A percentile compares a stretch with the other conserved stretches of the same genome.
Conservation (phyloP, 148 eudicot genomes). For the Drosera capensis region DNA sequence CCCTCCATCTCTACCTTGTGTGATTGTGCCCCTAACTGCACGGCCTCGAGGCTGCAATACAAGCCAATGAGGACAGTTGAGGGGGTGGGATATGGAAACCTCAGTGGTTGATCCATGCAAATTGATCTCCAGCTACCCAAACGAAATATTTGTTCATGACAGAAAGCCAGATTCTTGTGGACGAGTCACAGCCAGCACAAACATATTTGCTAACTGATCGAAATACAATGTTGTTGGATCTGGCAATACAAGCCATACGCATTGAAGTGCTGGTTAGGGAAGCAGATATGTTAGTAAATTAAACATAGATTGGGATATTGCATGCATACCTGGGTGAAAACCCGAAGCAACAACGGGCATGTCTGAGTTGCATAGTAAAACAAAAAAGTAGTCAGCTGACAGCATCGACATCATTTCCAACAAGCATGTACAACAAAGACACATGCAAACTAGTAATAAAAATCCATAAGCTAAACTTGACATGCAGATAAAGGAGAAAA, state of each 20-base stretch:
- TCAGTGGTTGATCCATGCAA: not conserved
- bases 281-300: not conserved
- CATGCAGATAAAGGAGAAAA: too few species aligned
- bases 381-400: not conserved
- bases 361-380: slow-evolving; percentile 16
- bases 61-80: too few species aligned
- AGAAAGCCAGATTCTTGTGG: not conserved
- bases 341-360: slow-evolving; percentile 33
- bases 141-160: not conserved
- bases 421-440: too few species aligned
- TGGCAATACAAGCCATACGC: too few species aligned
- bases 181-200: too few species aligned
- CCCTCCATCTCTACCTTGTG: too few species aligned
- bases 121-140: not conserved
- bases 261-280: not conserved
- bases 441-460: too few species aligned
- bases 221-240: not conserved
- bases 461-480: too few species aligned
- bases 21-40: too few species aligned
- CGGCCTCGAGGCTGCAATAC: too few species aligned
- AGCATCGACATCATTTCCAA: not conserved
- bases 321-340: slow-evolving; percentile 29
- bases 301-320: not conserved
- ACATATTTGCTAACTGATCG: not conserved
- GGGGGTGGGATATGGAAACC: too few species aligned